A percentile compares a stretch with the other conserved stretches of the same genome.
phyloP scores from a whole-genome alignment of 371 early-diverging fungal genomes.

The Sporodiniella umbellata region DNA sequence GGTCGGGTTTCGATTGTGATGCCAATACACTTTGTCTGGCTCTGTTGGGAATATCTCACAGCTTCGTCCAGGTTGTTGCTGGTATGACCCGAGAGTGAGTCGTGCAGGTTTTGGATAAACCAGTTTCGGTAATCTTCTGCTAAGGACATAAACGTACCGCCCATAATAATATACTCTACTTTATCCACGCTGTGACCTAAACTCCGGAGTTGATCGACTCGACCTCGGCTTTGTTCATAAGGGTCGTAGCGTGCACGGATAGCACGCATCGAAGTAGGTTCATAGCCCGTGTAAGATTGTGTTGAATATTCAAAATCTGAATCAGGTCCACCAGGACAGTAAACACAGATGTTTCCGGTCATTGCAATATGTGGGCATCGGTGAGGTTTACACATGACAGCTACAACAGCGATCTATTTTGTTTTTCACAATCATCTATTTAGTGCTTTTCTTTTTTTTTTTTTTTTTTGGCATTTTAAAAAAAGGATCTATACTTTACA shows the following conservation, averaged over 20 bases:
- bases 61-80: conserved; percentile 96
- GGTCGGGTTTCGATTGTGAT: conserved; percentile 99
- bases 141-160: conserved; percentile 99
- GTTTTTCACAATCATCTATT: conserved; percentile 30
- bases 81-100: conserved; percentile 95
- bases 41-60: conserved; percentile 94
- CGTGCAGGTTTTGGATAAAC: conserved; percentile 98
- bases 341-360: conserved; percentile 99
- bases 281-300: conserved; percentile 99
- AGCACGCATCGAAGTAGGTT: conserved; percentile 99
- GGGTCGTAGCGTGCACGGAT: conserved; percentile 99
- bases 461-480: too few species aligned
- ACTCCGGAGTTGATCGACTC: conserved; percentile 93
- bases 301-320: conserved; percentile 99
- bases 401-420: conserved; percentile 96
- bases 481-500: conserved; percentile 41
- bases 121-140: conserved; percentile 94
- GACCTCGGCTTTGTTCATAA: conserved; percentile 95
- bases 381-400: conserved; percentile 99
- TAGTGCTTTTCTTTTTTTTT: conserved; percentile 4
- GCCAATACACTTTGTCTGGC: conserved; percentile 98
- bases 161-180: conserved; percentile 99
- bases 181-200: conserved; percentile 99
- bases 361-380: conserved; percentile 99
- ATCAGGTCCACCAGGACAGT: conserved; percentile 99